These are phyloP conservation scores for Pestalotiopsis sp. DNA, from an alignment of 2,329 filamentous ascomycete genomes.

Conservation along the genomic window DNA sequence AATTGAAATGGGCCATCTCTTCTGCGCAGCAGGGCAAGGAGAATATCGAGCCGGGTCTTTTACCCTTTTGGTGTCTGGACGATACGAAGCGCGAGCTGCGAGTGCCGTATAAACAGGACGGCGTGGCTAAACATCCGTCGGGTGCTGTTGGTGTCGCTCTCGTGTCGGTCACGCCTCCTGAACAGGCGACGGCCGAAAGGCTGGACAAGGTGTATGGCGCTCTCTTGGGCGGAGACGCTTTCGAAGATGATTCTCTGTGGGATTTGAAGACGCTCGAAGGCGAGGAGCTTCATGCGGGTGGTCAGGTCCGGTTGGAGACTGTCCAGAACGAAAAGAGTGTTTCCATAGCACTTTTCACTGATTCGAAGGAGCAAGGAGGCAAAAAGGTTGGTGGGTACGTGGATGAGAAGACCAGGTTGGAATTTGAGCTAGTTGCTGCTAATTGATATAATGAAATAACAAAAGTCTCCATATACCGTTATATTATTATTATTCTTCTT, in stretches of 20 bases:
- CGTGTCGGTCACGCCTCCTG: constrained; percentile 37
- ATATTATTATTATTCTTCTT: too few species aligned
- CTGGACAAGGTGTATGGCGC: constrained; percentile 30
- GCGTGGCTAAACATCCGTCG: constrained; percentile 47
- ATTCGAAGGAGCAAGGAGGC: background rate
- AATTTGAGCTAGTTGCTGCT: constrained; percentile 10
- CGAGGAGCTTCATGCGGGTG: constrained; percentile 10
- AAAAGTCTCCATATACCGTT: too few species aligned
- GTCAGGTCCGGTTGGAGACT: constrained; percentile 2
- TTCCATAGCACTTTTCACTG: constrained; percentile 12
- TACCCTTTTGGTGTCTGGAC: constrained; percentile 70
- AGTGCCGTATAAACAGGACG: constrained; percentile 45
- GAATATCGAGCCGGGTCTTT: constrained; percentile 42
- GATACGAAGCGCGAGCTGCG: constrained; percentile 55
- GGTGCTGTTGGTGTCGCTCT: constrained; percentile 50
- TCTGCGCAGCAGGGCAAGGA: constrained; percentile 30
- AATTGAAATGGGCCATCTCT: constrained; percentile 61
- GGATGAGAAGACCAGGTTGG: background rate
- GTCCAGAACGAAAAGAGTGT: background rate
- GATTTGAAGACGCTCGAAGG: constrained; percentile 8
- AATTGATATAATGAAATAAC: background rate
- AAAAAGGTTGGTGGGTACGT: constrained; percentile 1
- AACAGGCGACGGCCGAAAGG: constrained; percentile 16
- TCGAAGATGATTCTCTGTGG: constrained; percentile 1
- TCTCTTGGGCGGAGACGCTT: constrained; percentile 12